Evolutionary conservation across 2,329 filamentous ascomycete genomes (phyloP).

Genomic region (Aspergillus ochraceoroseus): DNA sequence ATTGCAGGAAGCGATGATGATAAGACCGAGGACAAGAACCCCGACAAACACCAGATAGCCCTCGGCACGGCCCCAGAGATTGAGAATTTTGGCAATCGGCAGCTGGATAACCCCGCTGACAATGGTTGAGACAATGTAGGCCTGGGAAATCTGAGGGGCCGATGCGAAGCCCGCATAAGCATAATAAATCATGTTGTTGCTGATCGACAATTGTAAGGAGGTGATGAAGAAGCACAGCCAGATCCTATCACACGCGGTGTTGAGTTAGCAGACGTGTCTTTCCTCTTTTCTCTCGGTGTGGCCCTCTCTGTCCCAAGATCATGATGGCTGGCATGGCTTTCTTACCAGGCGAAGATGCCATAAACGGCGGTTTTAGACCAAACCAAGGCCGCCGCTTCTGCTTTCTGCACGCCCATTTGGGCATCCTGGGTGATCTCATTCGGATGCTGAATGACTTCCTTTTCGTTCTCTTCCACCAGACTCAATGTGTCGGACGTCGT

Average conservation of each 20-base stretch:
- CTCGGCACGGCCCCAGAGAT: constrained; percentile 59
- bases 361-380: constrained; percentile 41
- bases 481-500: too few species aligned
- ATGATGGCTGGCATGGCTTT: too few species aligned
- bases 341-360: constrained; percentile 31
- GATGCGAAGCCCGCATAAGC: constrained; percentile 50
- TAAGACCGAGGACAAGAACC: constrained; percentile 48
- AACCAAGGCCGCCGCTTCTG: constrained; percentile 44
- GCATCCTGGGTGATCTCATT: constrained; percentile 3
- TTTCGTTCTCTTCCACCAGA: background rate
- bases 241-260: constrained; percentile 31
- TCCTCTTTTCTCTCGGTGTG: too few species aligned
- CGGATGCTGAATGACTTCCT: background rate
- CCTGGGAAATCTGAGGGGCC: constrained; percentile 50
- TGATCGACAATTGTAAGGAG: constrained; percentile 42
- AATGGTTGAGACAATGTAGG: constrained; percentile 52
- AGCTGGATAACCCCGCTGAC: constrained; percentile 57
- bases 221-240: constrained; percentile 47
- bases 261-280: background rate
- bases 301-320: constrained; percentile 15
- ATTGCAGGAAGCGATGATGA: constrained; percentile 59
- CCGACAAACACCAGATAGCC: constrained; percentile 51
- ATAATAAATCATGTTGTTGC: constrained; percentile 44
- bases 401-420: constrained; percentile 39
- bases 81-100: constrained; percentile 58